Conservation (phyloP, 257 asterid species). For the Knoxia roxburghii region DNA sequence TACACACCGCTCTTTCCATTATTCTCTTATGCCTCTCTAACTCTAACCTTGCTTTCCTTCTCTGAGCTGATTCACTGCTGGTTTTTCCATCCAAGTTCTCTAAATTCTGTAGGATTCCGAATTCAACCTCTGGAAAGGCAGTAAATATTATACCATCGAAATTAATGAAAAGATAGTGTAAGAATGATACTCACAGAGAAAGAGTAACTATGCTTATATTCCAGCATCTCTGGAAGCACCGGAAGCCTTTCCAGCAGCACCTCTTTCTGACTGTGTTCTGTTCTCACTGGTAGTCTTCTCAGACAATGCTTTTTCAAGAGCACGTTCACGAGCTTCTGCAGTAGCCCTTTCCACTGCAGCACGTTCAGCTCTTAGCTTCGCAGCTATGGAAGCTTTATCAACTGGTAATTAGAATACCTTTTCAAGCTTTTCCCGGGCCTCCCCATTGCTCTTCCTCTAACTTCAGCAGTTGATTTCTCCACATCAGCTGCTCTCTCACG, state of each 20-base stretch:
- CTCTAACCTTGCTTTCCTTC: slow-evolving; percentile 85
- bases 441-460: slow-evolving; percentile 62
- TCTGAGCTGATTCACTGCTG: slow-evolving; percentile 70
- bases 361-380: slow-evolving; percentile 83
- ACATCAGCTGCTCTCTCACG: slow-evolving; percentile 97
- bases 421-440: slow-evolving; percentile 62
- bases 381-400: slow-evolving; percentile 53
- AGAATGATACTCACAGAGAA: slow-evolving; percentile 59
- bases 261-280: slow-evolving; percentile 41
- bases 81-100: slow-evolving; percentile 48
- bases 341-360: slow-evolving; percentile 98
- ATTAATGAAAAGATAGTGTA: not conserved
- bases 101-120: slow-evolving; percentile 54
- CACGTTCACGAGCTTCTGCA: slow-evolving; percentile 95
- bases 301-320: slow-evolving; percentile 79
- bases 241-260: slow-evolving; percentile 30
- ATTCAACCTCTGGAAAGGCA: slow-evolving; percentile 21
- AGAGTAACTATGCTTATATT: slow-evolving; percentile 79
- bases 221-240: slow-evolving; percentile 43
- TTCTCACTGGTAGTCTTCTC: slow-evolving; percentile 45
- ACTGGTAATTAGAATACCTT: slow-evolving; percentile 39
- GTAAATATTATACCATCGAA: not conserved
- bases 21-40: slow-evolving; percentile 96
- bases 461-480: slow-evolving; percentile 80
- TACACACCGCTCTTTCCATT: slow-evolving; percentile 90